These are phyloP conservation scores for Fusarium bactridioides DNA, from an alignment of 2,329 filamentous ascomycete genomes.

Conservation along the genomic window DNA sequence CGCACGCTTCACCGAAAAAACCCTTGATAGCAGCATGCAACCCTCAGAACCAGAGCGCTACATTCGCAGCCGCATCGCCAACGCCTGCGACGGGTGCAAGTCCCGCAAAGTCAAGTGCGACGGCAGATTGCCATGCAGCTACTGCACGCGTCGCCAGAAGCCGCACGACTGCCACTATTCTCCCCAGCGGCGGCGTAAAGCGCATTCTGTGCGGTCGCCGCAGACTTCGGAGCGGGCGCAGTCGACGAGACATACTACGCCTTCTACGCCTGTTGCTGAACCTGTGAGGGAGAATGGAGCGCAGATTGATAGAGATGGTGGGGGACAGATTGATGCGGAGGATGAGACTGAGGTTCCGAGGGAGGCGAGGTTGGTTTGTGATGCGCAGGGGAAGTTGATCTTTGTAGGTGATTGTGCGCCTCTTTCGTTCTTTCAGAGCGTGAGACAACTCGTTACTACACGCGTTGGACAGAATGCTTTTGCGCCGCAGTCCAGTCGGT, in stretches of 20 bases:
- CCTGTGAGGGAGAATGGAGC: not conserved
- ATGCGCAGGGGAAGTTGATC: conserved; percentile 61
- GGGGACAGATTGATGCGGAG: conserved; percentile 42
- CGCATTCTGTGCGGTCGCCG: conserved; percentile 30
- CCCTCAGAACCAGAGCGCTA: conserved; percentile 36
- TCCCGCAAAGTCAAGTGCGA: conserved; percentile 64
- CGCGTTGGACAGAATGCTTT: conserved; percentile 59
- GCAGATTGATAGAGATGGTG: not conserved
- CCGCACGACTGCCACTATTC: conserved; percentile 58
- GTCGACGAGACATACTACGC: conserved; percentile 21
- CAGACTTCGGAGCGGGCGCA: conserved; percentile 31
- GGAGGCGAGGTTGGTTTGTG: conserved; percentile 60
- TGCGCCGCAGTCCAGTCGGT: conserved; percentile 58
- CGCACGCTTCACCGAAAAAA: conserved; percentile 13
- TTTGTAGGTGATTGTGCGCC: conserved; percentile 66
- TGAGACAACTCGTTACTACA: conserved; percentile 59
- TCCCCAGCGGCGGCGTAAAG: conserved; percentile 50
- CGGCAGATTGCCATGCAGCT: conserved; percentile 60
- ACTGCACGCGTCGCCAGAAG: conserved; percentile 56
- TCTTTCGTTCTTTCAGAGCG: conserved; percentile 63
- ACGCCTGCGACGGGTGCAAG: conserved; percentile 64
- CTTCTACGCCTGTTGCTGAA: conserved; percentile 17
- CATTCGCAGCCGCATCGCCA: conserved; percentile 56
- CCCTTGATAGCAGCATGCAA: conserved; percentile 16
- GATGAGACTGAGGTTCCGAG: conserved; percentile 64